Percentiles rank a stretch among this genome's conserved stretches.
Evolutionary conservation across 352 stramenopile species (phyloP).

Genomic region (Phytopythium litorale): DNA sequence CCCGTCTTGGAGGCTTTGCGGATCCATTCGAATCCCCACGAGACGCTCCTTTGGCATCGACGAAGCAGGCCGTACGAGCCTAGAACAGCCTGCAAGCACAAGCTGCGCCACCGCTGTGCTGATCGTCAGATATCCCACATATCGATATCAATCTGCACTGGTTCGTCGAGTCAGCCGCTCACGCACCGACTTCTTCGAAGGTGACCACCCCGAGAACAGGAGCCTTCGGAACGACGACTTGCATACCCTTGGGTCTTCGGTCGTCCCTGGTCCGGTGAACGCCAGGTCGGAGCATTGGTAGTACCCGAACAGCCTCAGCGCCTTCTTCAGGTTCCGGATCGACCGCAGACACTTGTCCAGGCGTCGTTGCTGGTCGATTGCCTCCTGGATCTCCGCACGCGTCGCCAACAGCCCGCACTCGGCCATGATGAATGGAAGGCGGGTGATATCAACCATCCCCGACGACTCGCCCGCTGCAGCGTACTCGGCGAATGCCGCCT

Average conservation of each 20-base stretch:
- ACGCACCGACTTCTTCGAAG: conserved; percentile 31
- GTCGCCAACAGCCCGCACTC: conserved; percentile 32
- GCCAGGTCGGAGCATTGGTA: conserved; percentile 40
- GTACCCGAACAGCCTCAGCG: conserved; percentile 64
- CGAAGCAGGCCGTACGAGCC: conserved; percentile 34
- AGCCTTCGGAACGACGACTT: conserved; percentile 39
- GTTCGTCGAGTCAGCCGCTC: not conserved
- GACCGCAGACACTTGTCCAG: conserved; percentile 37
- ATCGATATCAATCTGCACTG: not conserved
- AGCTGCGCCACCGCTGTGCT: conserved; percentile 36
- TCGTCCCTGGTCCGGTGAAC: conserved; percentile 26
- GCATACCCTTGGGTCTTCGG: conserved; percentile 44
- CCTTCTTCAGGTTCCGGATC: conserved; percentile 42
- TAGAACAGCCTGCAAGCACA: conserved; percentile 29
- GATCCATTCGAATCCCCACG: conserved; percentile 27
- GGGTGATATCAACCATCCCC: not conserved
- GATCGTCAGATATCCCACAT: not conserved
- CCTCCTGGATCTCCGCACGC: conserved; percentile 31
- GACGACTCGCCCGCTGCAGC: not conserved
- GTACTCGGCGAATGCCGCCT: conserved; percentile 45
- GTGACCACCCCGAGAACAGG: conserved; percentile 43
- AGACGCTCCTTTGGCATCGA: conserved; percentile 18
- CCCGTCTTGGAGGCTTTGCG: conserved; percentile 36
- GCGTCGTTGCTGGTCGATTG: conserved; percentile 31
- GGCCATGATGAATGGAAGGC: conserved; percentile 42